Percentiles rank a stretch among this genome's conserved stretches.
Conservation (phyloP, 345 rosid genomes). For the Citrus cavaleriei region DNA sequence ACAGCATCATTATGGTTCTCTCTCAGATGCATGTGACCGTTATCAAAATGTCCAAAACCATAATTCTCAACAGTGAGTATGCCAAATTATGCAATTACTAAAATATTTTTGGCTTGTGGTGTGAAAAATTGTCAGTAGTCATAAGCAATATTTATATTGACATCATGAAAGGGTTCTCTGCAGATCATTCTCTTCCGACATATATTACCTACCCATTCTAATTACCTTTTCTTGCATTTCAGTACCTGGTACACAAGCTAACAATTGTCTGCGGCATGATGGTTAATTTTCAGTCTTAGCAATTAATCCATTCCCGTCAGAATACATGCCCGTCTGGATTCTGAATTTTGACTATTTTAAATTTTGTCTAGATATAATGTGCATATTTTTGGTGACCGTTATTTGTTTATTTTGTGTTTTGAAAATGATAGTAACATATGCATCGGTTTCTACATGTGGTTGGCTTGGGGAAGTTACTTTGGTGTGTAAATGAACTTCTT, state of each 20-base stretch:
- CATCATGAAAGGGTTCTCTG: not conserved
- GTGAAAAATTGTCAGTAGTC: not conserved
- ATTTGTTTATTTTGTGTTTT: not conserved
- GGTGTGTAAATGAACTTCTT: not conserved
- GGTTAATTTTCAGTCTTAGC: not conserved
- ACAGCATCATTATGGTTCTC: constrained; percentile 75
- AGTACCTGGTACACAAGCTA: not conserved
- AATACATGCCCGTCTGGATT: not conserved
- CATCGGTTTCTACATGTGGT: not conserved
- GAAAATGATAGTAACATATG: not conserved
- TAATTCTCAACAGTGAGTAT: constrained; percentile 78
- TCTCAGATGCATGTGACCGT: constrained; percentile 72
- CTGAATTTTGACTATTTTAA: not conserved
- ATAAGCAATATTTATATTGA: constrained; percentile 4
- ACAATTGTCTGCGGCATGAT: not conserved
- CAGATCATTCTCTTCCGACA: not conserved
- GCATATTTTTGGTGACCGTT: not conserved
- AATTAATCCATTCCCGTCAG: not conserved
- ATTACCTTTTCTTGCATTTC: not conserved
- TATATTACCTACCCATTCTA: not conserved
- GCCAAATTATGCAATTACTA: not conserved
- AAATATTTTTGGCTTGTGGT: not conserved
- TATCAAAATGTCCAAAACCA: constrained; percentile 76
- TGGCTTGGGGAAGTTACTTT: not conserved
- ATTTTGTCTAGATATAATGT: not conserved